phyloP scores from a whole-genome alignment of 108 stramenopile species.

The Conticribra guillardii region DNA sequence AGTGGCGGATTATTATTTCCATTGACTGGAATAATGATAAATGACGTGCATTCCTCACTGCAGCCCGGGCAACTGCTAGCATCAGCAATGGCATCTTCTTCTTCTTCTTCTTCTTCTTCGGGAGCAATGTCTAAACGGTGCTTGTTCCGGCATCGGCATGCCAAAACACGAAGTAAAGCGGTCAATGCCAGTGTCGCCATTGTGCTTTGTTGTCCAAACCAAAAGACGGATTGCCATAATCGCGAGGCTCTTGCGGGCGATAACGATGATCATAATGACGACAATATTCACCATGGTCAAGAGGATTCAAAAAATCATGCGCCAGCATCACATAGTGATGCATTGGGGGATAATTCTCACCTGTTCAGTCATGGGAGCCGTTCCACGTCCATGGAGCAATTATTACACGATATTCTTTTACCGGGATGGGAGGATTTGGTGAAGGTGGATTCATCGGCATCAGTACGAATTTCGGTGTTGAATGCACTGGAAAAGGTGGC shows the following conservation, averaged over 20 bases:
- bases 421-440: conserved; percentile 37
- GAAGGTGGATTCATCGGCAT: conserved; percentile 27
- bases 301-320: not conserved
- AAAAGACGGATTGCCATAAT: no score
- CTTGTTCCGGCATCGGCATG: conserved; percentile 37
- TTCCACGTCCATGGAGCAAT: conserved; percentile 20
- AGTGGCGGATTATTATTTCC: conserved; percentile 19
- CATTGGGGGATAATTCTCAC: no score
- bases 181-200: conserved; percentile 39
- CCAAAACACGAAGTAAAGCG: conserved; percentile 35
- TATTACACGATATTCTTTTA: conserved; percentile 20
- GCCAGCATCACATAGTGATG: no score
- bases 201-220: conserved; percentile 29
- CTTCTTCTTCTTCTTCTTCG: not conserved
- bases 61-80: no score
- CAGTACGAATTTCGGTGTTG: conserved; percentile 27
- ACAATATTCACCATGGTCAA: not conserved
- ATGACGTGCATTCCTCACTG: no score
- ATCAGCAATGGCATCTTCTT: not conserved
- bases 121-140: conserved; percentile 20
- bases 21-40: conserved; percentile 21
- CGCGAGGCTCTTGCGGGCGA: not conserved
- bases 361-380: conserved; percentile 9
- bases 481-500: conserved; percentile 23
- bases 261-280: not conserved